Conservation (phyloP, 2,329 filamentous ascomycete species). For the Colletotrichum truncatum region DNA sequence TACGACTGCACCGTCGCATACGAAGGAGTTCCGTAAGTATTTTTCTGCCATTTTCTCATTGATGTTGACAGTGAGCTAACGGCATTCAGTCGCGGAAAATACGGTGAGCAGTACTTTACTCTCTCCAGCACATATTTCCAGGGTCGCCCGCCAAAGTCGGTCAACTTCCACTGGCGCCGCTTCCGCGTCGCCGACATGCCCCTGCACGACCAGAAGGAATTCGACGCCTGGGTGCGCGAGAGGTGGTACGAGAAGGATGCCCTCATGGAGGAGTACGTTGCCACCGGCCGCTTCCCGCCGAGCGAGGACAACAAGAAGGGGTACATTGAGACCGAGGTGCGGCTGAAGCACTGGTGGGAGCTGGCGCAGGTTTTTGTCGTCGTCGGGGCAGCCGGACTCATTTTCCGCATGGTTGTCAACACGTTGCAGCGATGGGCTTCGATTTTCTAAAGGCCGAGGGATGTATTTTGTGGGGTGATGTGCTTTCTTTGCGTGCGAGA, state of each 20-base stretch:
- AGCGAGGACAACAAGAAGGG: slow-evolving; percentile 48
- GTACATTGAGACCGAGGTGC: slow-evolving; percentile 68
- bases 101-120: slow-evolving; percentile 91
- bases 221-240: slow-evolving; percentile 85
- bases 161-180: slow-evolving; percentile 96
- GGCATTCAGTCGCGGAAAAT: slow-evolving; percentile 72
- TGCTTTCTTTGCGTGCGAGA: background rate
- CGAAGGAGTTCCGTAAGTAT: slow-evolving; percentile 86
- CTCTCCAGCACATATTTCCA: slow-evolving; percentile 88
- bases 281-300: slow-evolving; percentile 81
- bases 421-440: slow-evolving; percentile 24
- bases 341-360: slow-evolving; percentile 62
- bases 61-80: slow-evolving; percentile 1
- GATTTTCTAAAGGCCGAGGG: background rate
- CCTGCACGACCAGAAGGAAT: slow-evolving; percentile 75
- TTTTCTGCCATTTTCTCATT: no score
- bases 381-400: slow-evolving; percentile 52
- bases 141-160: slow-evolving; percentile 89
- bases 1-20: slow-evolving; percentile 97
- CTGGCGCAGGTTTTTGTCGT: slow-evolving; percentile 64
- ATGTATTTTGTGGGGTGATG: background rate
- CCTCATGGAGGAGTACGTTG: slow-evolving; percentile 83
- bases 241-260: slow-evolving; percentile 94
- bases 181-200: slow-evolving; percentile 86
- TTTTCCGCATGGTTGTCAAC: slow-evolving; percentile 50